A percentile compares a stretch with the other conserved stretches of the same genome.
These are phyloP conservation scores for Leptographium flavum DNA, from an alignment of 2,329 filamentous ascomycete genomes.

Conservation along the genomic window DNA sequence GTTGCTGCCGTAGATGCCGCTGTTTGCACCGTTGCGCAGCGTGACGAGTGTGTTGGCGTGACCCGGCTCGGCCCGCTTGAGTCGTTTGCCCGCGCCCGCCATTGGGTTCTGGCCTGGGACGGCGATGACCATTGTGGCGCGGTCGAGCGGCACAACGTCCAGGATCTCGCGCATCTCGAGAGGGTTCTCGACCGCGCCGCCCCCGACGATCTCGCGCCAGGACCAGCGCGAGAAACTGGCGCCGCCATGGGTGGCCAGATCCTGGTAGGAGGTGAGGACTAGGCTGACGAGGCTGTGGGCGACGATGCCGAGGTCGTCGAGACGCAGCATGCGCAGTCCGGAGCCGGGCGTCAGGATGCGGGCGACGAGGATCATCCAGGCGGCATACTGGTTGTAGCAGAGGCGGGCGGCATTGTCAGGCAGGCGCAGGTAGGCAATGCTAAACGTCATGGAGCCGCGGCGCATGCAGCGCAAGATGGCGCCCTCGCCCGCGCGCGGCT, in stretches of 20 bases:
- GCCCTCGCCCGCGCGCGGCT: neutral
- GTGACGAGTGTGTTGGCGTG: neutral
- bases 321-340: conserved; percentile 2
- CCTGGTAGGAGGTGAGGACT: neutral
- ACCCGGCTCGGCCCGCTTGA: neutral
- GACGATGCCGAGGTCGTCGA: neutral
- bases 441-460: neutral
- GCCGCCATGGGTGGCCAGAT: neutral
- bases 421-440: conserved; percentile 7
- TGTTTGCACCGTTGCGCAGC: neutral
- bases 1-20: neutral
- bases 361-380: conserved; percentile 2
- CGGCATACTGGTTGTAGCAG: conserved; percentile 2
- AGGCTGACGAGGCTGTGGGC: neutral
- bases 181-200: neutral
- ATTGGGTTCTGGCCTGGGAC: neutral
- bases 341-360: conserved; percentile 9
- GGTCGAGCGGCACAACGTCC: neutral
- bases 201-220: neutral
- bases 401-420: neutral
- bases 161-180: neutral
- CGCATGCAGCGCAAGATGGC: conserved; percentile 2
- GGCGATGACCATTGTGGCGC: neutral
- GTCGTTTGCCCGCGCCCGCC: too few relatives aligned
- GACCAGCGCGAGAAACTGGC: conserved; percentile 1